A percentile compares a stretch with the other conserved stretches of the same genome.
Evolutionary conservation across 2,329 filamentous ascomycete species (phyloP).

Genomic region (Coniochaeta sp.): DNA sequence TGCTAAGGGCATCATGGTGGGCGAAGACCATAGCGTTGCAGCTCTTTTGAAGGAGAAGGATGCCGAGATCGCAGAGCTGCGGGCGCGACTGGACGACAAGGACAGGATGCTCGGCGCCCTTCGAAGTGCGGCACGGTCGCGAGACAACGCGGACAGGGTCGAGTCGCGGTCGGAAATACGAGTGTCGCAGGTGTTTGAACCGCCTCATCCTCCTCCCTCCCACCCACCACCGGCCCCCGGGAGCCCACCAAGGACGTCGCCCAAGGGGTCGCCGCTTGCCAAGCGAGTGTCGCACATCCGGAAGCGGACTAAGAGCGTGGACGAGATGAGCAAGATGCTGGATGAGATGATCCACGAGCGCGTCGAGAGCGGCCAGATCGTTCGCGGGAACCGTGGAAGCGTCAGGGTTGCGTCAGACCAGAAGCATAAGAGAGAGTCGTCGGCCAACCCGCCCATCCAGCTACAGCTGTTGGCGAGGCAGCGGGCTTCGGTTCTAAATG

Average conservation of each 20-base stretch:
- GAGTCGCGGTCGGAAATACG: slow-evolving; percentile 24
- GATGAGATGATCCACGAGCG: slow-evolving; percentile 95
- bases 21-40: slow-evolving; percentile 70
- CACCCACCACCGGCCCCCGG: slow-evolving; percentile 13
- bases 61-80: slow-evolving; percentile 83
- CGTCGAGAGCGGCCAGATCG: slow-evolving; percentile 66
- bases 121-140: slow-evolving; percentile 74
- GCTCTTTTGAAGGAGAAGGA: slow-evolving; percentile 80
- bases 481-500: slow-evolving; percentile 13
- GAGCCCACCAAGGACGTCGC: slow-evolving; percentile 3
- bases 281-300: slow-evolving; percentile 26
- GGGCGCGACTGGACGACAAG: slow-evolving; percentile 85
- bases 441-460: slow-evolving; percentile 22
- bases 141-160: slow-evolving; percentile 65
- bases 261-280: slow-evolving; percentile 7
- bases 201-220: slow-evolving; percentile 12
- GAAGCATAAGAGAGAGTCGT: slow-evolving; percentile 15
- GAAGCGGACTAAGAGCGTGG: slow-evolving; percentile 61
- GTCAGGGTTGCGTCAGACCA: slow-evolving; percentile 45
- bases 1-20: slow-evolving; percentile 57
- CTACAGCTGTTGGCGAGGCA: slow-evolving; percentile 17
- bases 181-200: slow-evolving; percentile 23
- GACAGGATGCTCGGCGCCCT: slow-evolving; percentile 88
- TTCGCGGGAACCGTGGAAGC: slow-evolving; percentile 60
- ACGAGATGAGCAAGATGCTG: slow-evolving; percentile 88